These are phyloP conservation scores for Wolfiporia cocos DNA, from an alignment of 1,284 basidiomycete genomes.

Conservation along the genomic window DNA sequence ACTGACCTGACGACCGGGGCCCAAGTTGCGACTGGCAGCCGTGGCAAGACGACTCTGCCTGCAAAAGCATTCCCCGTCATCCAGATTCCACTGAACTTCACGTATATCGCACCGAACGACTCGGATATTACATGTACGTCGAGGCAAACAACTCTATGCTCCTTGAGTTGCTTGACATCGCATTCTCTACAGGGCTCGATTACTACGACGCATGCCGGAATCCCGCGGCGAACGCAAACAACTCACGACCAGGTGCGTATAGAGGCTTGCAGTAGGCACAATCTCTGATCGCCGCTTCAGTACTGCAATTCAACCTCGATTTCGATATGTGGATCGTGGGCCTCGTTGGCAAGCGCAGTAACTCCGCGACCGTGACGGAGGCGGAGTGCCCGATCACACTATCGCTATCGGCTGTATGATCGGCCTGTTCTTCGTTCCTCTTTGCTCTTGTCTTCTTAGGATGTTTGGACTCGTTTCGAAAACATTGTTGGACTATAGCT, in stretches of 20 bases:
- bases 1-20: slow-evolving; percentile 60
- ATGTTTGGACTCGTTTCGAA: slow-evolving; percentile 3
- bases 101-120: slow-evolving; percentile 74
- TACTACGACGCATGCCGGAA: slow-evolving; percentile 81
- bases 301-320: slow-evolving; percentile 61
- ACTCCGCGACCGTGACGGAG: slow-evolving; percentile 53
- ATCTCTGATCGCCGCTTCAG: slow-evolving; percentile 28
- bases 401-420: slow-evolving; percentile 41
- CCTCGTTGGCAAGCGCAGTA: slow-evolving; percentile 45
- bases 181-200: slow-evolving; percentile 47
- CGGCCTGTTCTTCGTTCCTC: not conserved
- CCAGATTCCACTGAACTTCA: slow-evolving; percentile 72
- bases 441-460: slow-evolving; percentile 1
- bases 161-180: not conserved
- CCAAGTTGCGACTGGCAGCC: slow-evolving; percentile 60
- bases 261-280: not conserved
- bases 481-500: not conserved
- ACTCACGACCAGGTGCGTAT: slow-evolving; percentile 55
- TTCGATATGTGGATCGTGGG: slow-evolving; percentile 70
- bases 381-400: slow-evolving; percentile 77
- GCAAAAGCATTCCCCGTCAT: slow-evolving; percentile 60
- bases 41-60: slow-evolving; percentile 49
- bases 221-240: slow-evolving; percentile 39
- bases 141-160: no score
- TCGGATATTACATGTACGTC: slow-evolving; percentile 72